Evolutionary conservation across 495 filamentous ascomycete species (phyloP), one percentile per base, ranked within the genome.

Genomic region (Hypoxylon crocopeplum): DNA sequence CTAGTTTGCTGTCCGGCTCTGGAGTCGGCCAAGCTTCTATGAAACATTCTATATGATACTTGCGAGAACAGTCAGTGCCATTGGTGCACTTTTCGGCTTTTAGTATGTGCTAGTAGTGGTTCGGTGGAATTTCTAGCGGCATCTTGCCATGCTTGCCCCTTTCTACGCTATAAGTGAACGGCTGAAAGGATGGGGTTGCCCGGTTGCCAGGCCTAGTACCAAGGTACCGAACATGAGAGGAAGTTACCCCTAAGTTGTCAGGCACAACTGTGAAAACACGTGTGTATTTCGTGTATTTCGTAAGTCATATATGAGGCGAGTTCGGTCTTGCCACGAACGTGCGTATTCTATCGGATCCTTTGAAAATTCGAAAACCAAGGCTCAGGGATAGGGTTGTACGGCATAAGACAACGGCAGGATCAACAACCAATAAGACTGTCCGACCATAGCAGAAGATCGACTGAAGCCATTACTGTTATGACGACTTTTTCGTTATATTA

Each of bases 371-470:
- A n/a, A n/a, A n/a, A n/a, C n/a, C n/a, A n/a, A n/a, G n/a, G n/a
- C n/a, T n/a, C n/a, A n/a, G n/a, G n/a, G n/a, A 39, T 39, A 15
- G 42, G 44, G 48, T 53, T n/a, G 48, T 42, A 58, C 53, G 44
- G 60, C 60, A 45, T 63, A 29, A 58, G 37, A 63, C 60, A 63
- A 29, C 47, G 48, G 53, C 29, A 48, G 47, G 48, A 33, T 44
- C 30, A 24, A 13, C 27, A 42, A 16, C 60, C 60, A 63, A 63
- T 63, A 32, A 52, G 17, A 20, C 16, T 1, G 6, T 25, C 10
- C 22, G 20, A 22, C 19, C 38, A 19, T 6, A 3, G 33, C 22
- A 19, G 48, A 50, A 52, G 52, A 63, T 51, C 59, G 42, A 12
- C 47, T 25, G 13, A 22, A 15, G 10, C 27, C 34, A 13, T 42